Base-by-base conservation (phyloP, 371 early-diverging fungal species). In the Apophysomyces elegans region DNA sequence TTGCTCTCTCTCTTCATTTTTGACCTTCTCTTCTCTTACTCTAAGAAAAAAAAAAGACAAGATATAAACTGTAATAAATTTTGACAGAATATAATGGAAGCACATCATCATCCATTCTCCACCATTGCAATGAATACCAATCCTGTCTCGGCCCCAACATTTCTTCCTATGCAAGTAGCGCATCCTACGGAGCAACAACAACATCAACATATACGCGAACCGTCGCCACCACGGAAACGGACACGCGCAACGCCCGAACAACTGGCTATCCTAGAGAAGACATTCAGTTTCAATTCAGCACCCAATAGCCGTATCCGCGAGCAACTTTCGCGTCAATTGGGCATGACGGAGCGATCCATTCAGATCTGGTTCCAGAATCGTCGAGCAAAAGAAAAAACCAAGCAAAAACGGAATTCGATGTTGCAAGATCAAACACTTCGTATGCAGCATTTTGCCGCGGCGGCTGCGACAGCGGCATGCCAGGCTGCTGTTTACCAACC, bases 301-400 rank as follows among this genome's bases (percentile, higher is more conserved):
- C 92, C 92, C 43, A 88, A 89, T 47, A 86, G 85, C 44, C 86
- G 90, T 62, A 81, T 92, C 59, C 90, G 97, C 47, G 91, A 90
- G 69, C 85, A 86, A 38, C 84, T 97, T 14, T 89, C 93, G 47
- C 84, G 84, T 65, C 87, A 93, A 73, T 86, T 97, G 32, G 86
- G 90, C 62, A 96, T 97, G 95, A 91, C 95, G n/a, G 88, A 89
- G 59, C 84, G 93, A 71, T 74, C 74, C 9, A 44, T 64, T 16
- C 65, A 64, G 37, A 45, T 64, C 14, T 64, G 65, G 65, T 64
- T 58, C 36, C 65, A 64, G 37, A 64, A 64, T 46, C 65, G 65
- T 7, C 44, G 65, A 21, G 37, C 65, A 11, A 64, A 64, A 58
- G 58, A 58, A 26, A 57, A 56, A 50, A 50, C 54, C 4, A 50